Base-by-base conservation (phyloP, 192 early-diverging fungal genomes). In the Backusella macrospora region DNA sequence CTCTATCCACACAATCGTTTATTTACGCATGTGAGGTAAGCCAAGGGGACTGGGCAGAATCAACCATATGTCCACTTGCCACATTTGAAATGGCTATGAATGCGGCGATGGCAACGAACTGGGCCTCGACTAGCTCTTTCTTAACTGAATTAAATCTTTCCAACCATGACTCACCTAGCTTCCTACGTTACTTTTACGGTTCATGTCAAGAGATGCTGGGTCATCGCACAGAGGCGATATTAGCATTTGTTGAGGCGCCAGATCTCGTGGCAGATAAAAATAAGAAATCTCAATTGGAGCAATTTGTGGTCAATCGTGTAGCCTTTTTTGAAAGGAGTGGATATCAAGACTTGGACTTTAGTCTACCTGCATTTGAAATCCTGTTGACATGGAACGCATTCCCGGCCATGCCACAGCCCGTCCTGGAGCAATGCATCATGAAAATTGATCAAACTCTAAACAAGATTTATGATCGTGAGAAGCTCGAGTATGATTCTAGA, bases 201-300 rank as follows among this genome's bases (percentile, higher is more conserved):
- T 78, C 83, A 3, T 80, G 80, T 29, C 40, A 84, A 29, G 85
- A 85, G 38, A 84, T 85, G 44, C 74, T 83, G 5, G 92, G 92
- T 5, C 86, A 91, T 43, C 90, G 87, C n/a, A 86, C 86, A n/a
- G 92, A 94, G 71, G 94, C 94, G 0, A 87, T 95, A 15, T 59
- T 86, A 15, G 87, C 91, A 66, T 93, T 91, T 66, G 81, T 80
- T 12, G 66, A 78, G 37, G 83, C 85, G 21, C 75, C 82, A 18
- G 73, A 82, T 18, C 52, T 85, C n/a, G 75, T 81, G 14, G 68
- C 71, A 34, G 76, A 80, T 65, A 75, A 80, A 37, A 23, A 59
- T 13, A 86, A 86, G 68, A 88, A 79, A 15, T 82, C 84, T 13
- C 71, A 79, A 3, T 70, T 85, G 18, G 87, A 88, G 15, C 81